Evolutionary conservation across 2,329 filamentous ascomycete species (phyloP), one percentile per base, ranked within the genome.

Genomic region (Mycogone perniciosa): DNA sequence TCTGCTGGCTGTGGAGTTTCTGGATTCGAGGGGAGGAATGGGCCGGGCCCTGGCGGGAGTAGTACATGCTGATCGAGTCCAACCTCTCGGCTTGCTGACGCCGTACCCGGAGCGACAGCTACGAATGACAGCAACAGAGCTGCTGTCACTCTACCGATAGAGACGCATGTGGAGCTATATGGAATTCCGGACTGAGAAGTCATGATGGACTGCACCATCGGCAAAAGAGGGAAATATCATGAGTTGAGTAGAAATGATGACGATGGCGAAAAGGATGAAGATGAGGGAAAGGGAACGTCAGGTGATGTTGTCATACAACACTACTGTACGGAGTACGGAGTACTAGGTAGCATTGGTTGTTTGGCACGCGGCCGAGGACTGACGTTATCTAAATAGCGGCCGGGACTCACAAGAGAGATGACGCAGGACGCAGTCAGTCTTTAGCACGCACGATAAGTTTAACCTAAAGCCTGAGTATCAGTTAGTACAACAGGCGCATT

Each of bases 81-180:
- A 47, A 65, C 60, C 54, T 64, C 57, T 48, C 62, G 55, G 52
- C 64, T 60, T 13, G 67, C 67, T 43, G 68, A 66, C 41, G 69
- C 62, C 26, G 71, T 62, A 20, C 73, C 68, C 52, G 69, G 71
- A 20, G 78, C 74, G 60, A 83, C 68, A 58, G 83, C 81, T 48
- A 89, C 77, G 68, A 88, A 82, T 27, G 83, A 84, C 55, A 89
- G 69, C 53, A 89, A 70, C 44, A 86, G 66, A 40, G 75, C 73
- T 48, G 82, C 78, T 10, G 84, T 85, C 58, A 86, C 78, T 70
- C 78, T 79, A 67, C 76, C 76, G 49, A 79, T 72, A 61, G 84
- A 86, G 58, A 66, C 70, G 70, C 77, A 81, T 53, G 57, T 53
- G 37, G 54, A 55, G 41, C 54, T 56, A 11, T 55, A 52, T 30